Conservation (phyloP, 2,329 filamentous ascomycete species). For the Aspergillus niger region DNA sequence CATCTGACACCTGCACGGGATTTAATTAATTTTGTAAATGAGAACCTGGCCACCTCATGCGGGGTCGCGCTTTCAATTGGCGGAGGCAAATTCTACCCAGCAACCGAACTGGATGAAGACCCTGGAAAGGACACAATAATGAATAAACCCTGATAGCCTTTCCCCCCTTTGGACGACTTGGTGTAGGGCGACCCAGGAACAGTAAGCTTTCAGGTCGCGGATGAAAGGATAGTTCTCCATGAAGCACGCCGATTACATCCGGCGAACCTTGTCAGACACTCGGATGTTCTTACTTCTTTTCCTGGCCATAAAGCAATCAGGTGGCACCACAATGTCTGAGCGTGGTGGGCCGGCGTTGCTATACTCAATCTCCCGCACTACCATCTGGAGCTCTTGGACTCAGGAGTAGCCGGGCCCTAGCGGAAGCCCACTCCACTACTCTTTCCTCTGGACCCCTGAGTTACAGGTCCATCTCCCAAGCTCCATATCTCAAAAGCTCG, state of each 20-base stretch:
- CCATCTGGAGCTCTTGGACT: background rate
- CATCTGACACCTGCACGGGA: slow-evolving; percentile 4
- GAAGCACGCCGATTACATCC: background rate
- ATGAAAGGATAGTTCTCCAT: slow-evolving; percentile 2
- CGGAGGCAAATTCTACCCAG: slow-evolving; percentile 1
- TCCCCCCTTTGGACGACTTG: background rate
- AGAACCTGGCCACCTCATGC: slow-evolving; percentile 1
- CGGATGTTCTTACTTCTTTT: background rate
- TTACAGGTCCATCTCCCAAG: background rate
- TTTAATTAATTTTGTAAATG: slow-evolving; percentile 8
- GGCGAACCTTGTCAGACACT: background rate
- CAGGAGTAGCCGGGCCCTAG: background rate
- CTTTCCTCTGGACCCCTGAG: background rate
- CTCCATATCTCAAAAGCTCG: background rate
- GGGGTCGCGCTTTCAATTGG: slow-evolving; percentile 5
- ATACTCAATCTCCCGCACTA: slow-evolving; percentile 1
- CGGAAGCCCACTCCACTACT: background rate
- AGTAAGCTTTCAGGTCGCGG: slow-evolving; percentile 6
- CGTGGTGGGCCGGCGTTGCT: background rate
- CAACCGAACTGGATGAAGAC: background rate
- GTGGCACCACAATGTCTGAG: background rate
- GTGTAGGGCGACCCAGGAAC: background rate
- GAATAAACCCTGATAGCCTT: background rate
- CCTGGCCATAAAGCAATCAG: background rate
- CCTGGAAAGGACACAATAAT: background rate